Evolutionary conservation across 2,329 filamentous ascomycete species (phyloP).

Genomic region (Colletotrichum truncatum): DNA sequence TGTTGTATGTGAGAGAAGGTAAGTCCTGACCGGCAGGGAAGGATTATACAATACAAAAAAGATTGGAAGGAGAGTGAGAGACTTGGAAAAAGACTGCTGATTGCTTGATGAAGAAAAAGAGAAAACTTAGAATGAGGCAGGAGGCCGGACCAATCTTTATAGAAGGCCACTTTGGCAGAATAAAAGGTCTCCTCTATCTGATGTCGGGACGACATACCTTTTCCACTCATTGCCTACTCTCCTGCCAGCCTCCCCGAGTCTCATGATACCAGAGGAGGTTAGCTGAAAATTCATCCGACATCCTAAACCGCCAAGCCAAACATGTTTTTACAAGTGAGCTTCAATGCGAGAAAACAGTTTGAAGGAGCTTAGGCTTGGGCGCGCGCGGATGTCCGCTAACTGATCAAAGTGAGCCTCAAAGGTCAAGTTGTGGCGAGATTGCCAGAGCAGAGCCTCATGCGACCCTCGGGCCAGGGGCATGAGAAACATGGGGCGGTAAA

Average conservation of each 20-base stretch:
- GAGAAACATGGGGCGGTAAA: background rate
- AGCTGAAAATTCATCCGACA: background rate
- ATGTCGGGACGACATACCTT: slow-evolving; percentile 17
- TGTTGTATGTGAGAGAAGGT: slow-evolving; percentile 33
- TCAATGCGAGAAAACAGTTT: slow-evolving; percentile 3
- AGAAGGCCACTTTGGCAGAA: background rate
- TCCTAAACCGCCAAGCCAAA: slow-evolving; percentile 28
- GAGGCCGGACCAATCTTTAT: slow-evolving; percentile 19
- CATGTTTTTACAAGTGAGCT: background rate
- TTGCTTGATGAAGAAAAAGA: slow-evolving; percentile 7
- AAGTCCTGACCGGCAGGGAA: slow-evolving; percentile 29
- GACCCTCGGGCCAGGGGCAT: slow-evolving; percentile 6
- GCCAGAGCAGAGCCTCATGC: slow-evolving; percentile 27
- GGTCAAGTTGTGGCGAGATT: background rate
- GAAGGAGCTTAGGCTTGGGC: background rate
- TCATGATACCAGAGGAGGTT: background rate
- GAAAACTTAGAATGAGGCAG: background rate
- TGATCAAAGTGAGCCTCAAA: background rate
- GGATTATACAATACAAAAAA: slow-evolving; percentile 27
- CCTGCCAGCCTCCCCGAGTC: background rate
- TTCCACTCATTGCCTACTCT: background rate
- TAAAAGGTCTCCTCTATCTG: background rate
- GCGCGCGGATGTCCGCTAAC: background rate
- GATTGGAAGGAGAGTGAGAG: slow-evolving; percentile 23
- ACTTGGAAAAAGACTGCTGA: slow-evolving; percentile 12